Percentiles rank a stretch among this genome's conserved stretches.
phyloP scores from a whole-genome alignment of 116 monocot species.

The Posidonia oceanica region DNA sequence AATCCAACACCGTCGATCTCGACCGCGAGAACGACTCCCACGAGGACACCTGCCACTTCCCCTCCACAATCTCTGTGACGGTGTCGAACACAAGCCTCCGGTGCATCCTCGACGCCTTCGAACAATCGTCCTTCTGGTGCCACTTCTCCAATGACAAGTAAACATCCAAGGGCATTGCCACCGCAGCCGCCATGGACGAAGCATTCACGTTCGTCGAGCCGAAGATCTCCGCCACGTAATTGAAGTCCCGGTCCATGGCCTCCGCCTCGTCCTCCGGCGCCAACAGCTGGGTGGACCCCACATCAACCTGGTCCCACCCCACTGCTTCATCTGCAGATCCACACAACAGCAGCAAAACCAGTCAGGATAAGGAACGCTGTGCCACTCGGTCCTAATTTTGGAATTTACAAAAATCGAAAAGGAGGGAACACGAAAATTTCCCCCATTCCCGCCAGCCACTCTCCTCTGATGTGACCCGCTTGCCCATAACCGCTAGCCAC shows the following conservation, averaged over 20 bases:
- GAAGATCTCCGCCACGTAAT: constrained; percentile 49
- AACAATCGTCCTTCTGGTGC: constrained; percentile 1
- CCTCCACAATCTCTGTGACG: constrained; percentile 43
- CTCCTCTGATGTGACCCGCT: too few relatives aligned
- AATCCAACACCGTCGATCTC: neutral
- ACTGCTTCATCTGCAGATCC: constrained; percentile 20
- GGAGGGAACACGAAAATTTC: neutral
- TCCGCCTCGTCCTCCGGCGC: constrained; percentile 12
- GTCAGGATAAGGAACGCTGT: neutral
- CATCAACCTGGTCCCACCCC: constrained; percentile 2
- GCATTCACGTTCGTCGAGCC: neutral
- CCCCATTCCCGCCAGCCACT: neutral
- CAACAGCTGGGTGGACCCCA: neutral
- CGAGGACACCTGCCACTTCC: constrained; percentile 23
- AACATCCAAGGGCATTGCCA: constrained; percentile 10
- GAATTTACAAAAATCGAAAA: neutral
- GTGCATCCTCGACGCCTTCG: constrained; percentile 22
- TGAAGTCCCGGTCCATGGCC: constrained; percentile 29
- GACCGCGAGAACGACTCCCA: constrained; percentile 34
- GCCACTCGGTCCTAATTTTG: too few relatives aligned
- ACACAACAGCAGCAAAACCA: neutral
- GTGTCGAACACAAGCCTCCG: constrained; percentile 62
- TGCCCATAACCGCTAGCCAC: neutral
- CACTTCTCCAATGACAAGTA: constrained; percentile 28
- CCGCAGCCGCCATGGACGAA: neutral